phyloP scores from a whole-genome alignment of 305 asterid genomes.

The Fraxinus latifolia region DNA sequence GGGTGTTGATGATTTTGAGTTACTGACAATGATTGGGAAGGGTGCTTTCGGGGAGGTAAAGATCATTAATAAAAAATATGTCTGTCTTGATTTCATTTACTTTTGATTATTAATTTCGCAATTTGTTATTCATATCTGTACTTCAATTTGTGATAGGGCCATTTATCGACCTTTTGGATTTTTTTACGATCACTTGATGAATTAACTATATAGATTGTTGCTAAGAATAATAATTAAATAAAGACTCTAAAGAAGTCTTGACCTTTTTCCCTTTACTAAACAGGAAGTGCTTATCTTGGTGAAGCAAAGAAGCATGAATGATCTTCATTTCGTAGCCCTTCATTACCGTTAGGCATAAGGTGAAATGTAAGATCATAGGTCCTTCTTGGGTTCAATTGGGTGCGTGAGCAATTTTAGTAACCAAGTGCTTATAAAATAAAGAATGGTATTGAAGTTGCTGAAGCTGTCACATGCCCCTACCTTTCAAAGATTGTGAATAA shows the following conservation, averaged over 20 bases:
- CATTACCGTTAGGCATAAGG: neutral
- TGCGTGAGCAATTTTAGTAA: neutral
- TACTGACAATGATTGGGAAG: slow-evolving; percentile 91
- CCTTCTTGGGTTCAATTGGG: neutral
- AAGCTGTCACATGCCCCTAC: neutral
- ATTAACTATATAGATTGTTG: neutral
- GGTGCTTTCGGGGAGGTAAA: slow-evolving; percentile 99
- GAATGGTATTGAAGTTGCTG: neutral
- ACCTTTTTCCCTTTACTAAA: neutral
- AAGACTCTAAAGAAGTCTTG: neutral
- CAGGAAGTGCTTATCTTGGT: neutral
- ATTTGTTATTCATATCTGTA: slow-evolving; percentile 10
- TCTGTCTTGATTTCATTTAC: slow-evolving; percentile 8
- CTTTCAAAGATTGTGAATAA: neutral
- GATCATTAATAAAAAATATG: slow-evolving; percentile 7
- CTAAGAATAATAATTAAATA: neutral
- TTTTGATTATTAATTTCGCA: neutral
- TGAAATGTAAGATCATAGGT: neutral
- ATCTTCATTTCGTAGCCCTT: neutral
- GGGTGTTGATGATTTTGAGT: slow-evolving; percentile 93
- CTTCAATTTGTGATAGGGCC: slow-evolving; percentile 9
- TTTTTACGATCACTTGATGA: neutral
- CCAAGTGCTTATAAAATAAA: neutral
- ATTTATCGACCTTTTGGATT: neutral
- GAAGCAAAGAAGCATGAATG: neutral